Evolutionary conservation across 2,329 filamentous ascomycete species (phyloP).

Genomic region (Fusarium bulbicola): DNA sequence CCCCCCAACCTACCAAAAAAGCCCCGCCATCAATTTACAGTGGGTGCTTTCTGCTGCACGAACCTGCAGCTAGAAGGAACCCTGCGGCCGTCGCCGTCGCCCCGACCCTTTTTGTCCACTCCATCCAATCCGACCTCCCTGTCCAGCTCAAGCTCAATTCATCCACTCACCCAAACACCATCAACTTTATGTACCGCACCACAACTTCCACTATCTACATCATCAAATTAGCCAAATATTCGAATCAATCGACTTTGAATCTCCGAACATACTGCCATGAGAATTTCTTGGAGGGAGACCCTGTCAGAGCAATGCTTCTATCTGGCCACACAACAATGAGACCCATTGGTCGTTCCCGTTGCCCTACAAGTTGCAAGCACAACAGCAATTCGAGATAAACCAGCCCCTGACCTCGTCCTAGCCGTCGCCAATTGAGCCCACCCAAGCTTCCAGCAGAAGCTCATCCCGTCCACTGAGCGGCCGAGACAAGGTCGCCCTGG

Average conservation of each 20-base stretch:
- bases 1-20: background rate
- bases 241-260: background rate
- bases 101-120: slow-evolving; percentile 33
- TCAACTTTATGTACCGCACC: slow-evolving; percentile 16
- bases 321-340: background rate
- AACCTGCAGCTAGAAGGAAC: slow-evolving; percentile 31
- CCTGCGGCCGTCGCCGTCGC: slow-evolving; percentile 34
- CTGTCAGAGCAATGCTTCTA: background rate
- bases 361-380: slow-evolving; percentile 16
- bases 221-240: background rate
- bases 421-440: slow-evolving; percentile 26
- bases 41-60: slow-evolving; percentile 14
- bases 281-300: background rate
- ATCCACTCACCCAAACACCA: slow-evolving; percentile 28
- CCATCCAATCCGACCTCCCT: slow-evolving; percentile 12
- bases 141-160: slow-evolving; percentile 10
- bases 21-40: slow-evolving; percentile 35
- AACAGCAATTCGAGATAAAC: slow-evolving; percentile 18
- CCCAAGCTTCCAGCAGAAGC: slow-evolving; percentile 33
- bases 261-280: background rate
- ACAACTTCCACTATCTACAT: slow-evolving; percentile 21
- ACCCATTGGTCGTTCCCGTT: background rate
- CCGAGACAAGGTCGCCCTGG: slow-evolving; percentile 31
- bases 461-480: slow-evolving; percentile 25
- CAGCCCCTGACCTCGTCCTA: slow-evolving; percentile 34